These are phyloP conservation scores for Metarhizium robertsii DNA, from an alignment of 2,329 filamentous ascomycete genomes.

Conservation along the genomic window DNA sequence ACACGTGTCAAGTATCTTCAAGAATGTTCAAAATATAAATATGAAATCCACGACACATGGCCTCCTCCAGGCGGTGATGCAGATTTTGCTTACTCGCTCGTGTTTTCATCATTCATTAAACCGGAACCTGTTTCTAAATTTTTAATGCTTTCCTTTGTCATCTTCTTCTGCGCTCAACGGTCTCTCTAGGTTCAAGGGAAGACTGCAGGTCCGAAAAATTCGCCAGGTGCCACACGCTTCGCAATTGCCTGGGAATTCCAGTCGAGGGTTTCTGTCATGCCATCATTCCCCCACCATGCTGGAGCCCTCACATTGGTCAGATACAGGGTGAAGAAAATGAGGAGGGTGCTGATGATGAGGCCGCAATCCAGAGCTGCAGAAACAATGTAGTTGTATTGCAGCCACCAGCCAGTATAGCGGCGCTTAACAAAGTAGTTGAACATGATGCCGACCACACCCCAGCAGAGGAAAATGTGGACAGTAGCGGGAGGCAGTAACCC, in stretches of 20 bases:
- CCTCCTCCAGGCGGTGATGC: neutral
- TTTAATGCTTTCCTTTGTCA: neutral
- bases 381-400: slow-evolving; percentile 69
- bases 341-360: slow-evolving; percentile 53
- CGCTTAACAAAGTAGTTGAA: slow-evolving; percentile 63
- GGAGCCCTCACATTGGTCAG: slow-evolving; percentile 47
- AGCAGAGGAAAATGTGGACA: slow-evolving; percentile 61
- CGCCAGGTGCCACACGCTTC: slow-evolving; percentile 28
- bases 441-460: slow-evolving; percentile 56
- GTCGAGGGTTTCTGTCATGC: slow-evolving; percentile 37
- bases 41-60: neutral
- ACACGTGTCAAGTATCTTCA: slow-evolving; percentile 1
- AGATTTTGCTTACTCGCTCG: neutral
- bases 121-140: slow-evolving; percentile 1
- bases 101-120: slow-evolving; percentile 1
- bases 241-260: slow-evolving; percentile 32
- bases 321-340: slow-evolving; percentile 62
- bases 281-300: slow-evolving; percentile 53
- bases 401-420: slow-evolving; percentile 62
- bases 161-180: neutral
- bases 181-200: slow-evolving; percentile 5
- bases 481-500: slow-evolving; percentile 59
- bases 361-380: slow-evolving; percentile 64
- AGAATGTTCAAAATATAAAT: neutral
- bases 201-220: slow-evolving; percentile 40